phyloP scores from a whole-genome alignment of 108 stramenopile species.

The Cylindrotheca closterium region DNA sequence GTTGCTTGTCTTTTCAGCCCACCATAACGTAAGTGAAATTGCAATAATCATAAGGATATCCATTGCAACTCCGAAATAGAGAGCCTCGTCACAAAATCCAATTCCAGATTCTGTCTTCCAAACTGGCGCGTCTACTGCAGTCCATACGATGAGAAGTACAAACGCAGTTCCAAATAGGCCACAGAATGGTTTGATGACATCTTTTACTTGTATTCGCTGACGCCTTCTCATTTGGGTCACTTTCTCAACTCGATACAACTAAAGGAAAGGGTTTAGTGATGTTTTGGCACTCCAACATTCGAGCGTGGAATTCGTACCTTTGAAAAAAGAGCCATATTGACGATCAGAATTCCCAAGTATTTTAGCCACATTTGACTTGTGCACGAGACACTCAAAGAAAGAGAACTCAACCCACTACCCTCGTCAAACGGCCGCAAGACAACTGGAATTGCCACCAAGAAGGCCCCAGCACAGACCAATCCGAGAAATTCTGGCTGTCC shows the following conservation, averaged over 20 bases:
- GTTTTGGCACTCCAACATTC: neutral
- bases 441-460: neutral
- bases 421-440: constrained; percentile 7
- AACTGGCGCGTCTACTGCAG: neutral
- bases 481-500: constrained; percentile 18
- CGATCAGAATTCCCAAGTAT: constrained; percentile 3
- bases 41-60: neutral
- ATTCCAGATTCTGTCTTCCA: neutral
- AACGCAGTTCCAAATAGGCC: neutral
- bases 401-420: neutral
- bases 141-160: constrained; percentile 7
- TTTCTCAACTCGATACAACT: constrained; percentile 19
- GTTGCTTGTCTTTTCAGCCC: constrained; percentile 8
- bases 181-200: constrained; percentile 12
- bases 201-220: constrained; percentile 1
- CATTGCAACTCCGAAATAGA: constrained; percentile 5
- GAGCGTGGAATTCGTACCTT: constrained; percentile 2
- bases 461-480: constrained; percentile 5
- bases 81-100: neutral
- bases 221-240: constrained; percentile 18
- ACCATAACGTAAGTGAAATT: constrained; percentile 6
- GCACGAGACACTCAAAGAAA: constrained; percentile 3
- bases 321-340: constrained; percentile 20
- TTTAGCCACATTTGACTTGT: constrained; percentile 2
- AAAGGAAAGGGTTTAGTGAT: neutral